Conservation (phyloP, 192 early-diverging fungal genomes). For the Funneliformis mosseae region DNA sequence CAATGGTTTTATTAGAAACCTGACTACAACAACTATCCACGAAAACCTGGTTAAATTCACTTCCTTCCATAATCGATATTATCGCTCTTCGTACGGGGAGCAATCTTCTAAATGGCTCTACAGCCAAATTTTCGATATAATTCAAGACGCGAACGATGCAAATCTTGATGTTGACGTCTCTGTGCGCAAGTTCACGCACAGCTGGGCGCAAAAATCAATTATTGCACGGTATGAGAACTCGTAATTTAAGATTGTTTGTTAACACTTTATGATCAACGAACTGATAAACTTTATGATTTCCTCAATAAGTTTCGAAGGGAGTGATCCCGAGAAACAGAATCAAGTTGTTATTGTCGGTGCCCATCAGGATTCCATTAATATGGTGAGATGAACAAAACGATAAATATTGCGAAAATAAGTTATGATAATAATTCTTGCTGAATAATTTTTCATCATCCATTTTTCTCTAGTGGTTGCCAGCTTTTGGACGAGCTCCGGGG, state of each 20-base stretch:
- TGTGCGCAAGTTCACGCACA: conserved; percentile 77
- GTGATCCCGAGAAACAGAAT: conserved; percentile 45
- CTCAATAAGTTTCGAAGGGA: conserved; percentile 64
- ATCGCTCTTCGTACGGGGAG: conserved; percentile 69
- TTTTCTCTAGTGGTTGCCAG: conserved; percentile 63
- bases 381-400: conserved; percentile 11
- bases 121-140: conserved; percentile 54
- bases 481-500: conserved; percentile 74
- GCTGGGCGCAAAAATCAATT: conserved; percentile 83
- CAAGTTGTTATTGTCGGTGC: conserved; percentile 82
- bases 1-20: conserved; percentile 52
- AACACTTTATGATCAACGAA: no score
- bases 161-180: conserved; percentile 51
- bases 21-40: conserved; percentile 71
- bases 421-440: no score
- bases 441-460: no score
- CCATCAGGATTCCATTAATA: conserved; percentile 90
- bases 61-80: conserved; percentile 88
- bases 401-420: background rate
- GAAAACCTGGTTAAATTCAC: conserved; percentile 76
- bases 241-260: no score
- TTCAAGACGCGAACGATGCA: conserved; percentile 33
- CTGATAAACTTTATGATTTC: no score
- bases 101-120: conserved; percentile 74
- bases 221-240: conserved; percentile 39